Evolutionary conservation across 179 eudicot genomes (phyloP), one percentile per base, ranked within the genome.

Genomic region (Beta corolliflora): DNA sequence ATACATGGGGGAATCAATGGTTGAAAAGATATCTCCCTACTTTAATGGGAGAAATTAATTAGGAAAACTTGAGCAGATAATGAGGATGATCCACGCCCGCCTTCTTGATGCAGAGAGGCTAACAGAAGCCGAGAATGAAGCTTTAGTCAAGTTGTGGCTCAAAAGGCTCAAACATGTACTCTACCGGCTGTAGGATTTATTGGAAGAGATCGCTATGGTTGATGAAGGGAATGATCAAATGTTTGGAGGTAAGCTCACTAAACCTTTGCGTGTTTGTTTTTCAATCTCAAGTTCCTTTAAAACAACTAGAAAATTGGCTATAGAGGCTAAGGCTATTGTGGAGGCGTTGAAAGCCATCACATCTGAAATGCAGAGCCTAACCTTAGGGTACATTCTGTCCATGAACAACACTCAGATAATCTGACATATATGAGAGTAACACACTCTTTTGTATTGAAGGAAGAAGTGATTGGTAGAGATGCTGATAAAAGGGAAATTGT

Each of bases 391-490:
- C 6, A 29, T 29, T 25, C 69, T 2, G 9, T 10, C 4, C 6
- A 64, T 0, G 44, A 15, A 9, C 69, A 64, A 12, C 36, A 15
- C 25, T 64, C 69, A 25, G 4, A 23, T 0, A 64, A 29, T 64
- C 13, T 25, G 69, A 10, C 10, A 14, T 23, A 15, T 25, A 64
- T 0, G 14, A 1, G 29, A 25, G 29, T 25, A 25, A 23, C 69
- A 3, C 41, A 29, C 41, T 64, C 69, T 64, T 64, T 64, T 13
- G 14, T 25, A 11, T 10, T 64, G 69, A 41, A 78, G 54, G 80
- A 65, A 65, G 80, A 65, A 41, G 66, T 78, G 18, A 18, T 78
- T 54, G 81, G 75, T 54, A 78, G 81, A 69, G 54, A 68, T 10
- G 56, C 55, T 7, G 74, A 78, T 55, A 78, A 18, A 19, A 11